A percentile compares a stretch with the other conserved stretches of the same genome.
Conservation (phyloP, 306 rosid species). For the Adenanthera pavonina region DNA sequence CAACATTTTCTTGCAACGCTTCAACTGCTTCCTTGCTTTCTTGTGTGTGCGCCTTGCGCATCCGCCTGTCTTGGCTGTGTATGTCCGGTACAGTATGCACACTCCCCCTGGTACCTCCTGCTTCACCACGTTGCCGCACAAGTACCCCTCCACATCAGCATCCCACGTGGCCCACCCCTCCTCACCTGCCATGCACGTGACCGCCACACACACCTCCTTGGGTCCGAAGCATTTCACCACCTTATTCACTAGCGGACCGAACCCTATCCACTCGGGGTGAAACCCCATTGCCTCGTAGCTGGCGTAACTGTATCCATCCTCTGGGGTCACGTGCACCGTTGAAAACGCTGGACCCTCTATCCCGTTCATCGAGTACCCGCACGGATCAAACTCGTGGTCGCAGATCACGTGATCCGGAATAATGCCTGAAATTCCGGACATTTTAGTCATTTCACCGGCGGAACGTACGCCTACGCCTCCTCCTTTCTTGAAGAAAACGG, state of each 20-base stretch:
- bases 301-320: slow-evolving; percentile 67
- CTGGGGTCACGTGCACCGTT: slow-evolving; percentile 77
- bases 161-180: slow-evolving; percentile 35
- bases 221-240: slow-evolving; percentile 57
- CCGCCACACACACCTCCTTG: slow-evolving; percentile 49
- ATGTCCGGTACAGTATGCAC: slow-evolving; percentile 50
- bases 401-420: slow-evolving; percentile 57
- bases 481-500: slow-evolving; percentile 56
- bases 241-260: slow-evolving; percentile 34
- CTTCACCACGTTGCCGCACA: slow-evolving; percentile 48
- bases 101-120: slow-evolving; percentile 54
- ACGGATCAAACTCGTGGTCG: slow-evolving; percentile 65
- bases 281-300: slow-evolving; percentile 63
- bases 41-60: slow-evolving; percentile 14
- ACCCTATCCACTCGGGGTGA: slow-evolving; percentile 12
- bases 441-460: slow-evolving; percentile 51
- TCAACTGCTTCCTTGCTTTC: background rate
- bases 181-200: slow-evolving; percentile 45
- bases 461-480: slow-evolving; percentile 10
- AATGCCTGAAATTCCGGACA: slow-evolving; percentile 50
- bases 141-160: slow-evolving; percentile 57
- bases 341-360: slow-evolving; percentile 62
- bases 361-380: slow-evolving; percentile 75
- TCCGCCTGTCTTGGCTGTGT: slow-evolving; percentile 11
- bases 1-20: slow-evolving; percentile 29